A percentile compares a stretch with the other conserved stretches of the same genome.
Conservation (phyloP, 2,329 filamentous ascomycete genomes). For the Elsinoe necatrix region DNA sequence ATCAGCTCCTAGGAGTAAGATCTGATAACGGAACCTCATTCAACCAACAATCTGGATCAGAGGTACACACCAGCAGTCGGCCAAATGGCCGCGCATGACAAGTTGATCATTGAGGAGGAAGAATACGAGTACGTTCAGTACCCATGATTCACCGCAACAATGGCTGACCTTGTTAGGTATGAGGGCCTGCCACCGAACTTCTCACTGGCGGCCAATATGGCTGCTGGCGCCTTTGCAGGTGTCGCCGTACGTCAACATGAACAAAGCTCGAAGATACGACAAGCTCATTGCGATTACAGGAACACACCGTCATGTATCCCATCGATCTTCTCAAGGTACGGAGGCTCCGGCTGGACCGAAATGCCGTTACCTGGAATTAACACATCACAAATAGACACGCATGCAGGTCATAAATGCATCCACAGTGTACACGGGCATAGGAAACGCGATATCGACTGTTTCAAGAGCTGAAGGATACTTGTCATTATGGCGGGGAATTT, state of each 20-base stretch:
- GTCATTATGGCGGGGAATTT: constrained; percentile 92
- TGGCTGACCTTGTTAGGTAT: constrained; percentile 49
- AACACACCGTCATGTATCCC: constrained; percentile 98
- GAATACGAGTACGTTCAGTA: constrained; percentile 31
- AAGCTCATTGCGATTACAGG: constrained; percentile 44
- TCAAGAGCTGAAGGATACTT: constrained; percentile 80
- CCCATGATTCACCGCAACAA: not conserved
- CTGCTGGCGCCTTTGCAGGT: constrained; percentile 90
- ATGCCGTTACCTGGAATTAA: constrained; percentile 9
- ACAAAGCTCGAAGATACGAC: not conserved
- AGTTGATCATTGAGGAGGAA: constrained; percentile 26
- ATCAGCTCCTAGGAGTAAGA: not conserved
- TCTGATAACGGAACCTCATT: not conserved
- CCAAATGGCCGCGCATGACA: constrained; percentile 28
- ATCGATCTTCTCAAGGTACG: constrained; percentile 93
- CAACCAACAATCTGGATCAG: constrained; percentile 17
- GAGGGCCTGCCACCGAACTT: constrained; percentile 92
- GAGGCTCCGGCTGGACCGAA: constrained; percentile 12
- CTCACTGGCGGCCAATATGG: constrained; percentile 88
- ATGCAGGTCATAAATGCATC: constrained; percentile 94
- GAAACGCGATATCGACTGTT: constrained; percentile 88
- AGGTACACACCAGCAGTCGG: constrained; percentile 17
- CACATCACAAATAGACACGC: constrained; percentile 58
- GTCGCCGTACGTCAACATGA: constrained; percentile 61
- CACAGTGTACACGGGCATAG: constrained; percentile 78